A percentile compares a stretch with the other conserved stretches of the same genome.
Evolutionary conservation across 495 filamentous ascomycete species (phyloP).

Genomic region (Recurvomyces mirabilis): DNA sequence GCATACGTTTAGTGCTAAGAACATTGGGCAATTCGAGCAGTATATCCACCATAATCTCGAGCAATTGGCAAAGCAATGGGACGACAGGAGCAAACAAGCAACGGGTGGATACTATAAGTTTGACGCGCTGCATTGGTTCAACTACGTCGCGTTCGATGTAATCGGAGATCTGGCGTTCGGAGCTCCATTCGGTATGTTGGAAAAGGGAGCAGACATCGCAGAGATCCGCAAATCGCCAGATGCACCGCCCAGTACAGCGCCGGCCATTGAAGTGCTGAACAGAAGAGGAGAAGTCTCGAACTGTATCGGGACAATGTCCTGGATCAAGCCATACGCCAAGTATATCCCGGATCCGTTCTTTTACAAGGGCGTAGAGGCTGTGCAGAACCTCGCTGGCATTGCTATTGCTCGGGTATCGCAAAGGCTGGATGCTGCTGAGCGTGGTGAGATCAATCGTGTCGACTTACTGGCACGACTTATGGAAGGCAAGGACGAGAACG

Average conservation of each 20-base stretch:
- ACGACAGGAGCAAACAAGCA: constrained; percentile 34
- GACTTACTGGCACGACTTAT: constrained; percentile 76
- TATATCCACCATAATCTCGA: constrained; percentile 77
- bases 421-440: constrained; percentile 55
- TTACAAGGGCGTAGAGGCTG: constrained; percentile 46
- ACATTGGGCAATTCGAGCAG: constrained; percentile 74
- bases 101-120: constrained; percentile 48
- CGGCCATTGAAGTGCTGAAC: constrained; percentile 63
- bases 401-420: constrained; percentile 71
- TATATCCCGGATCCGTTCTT: constrained; percentile 62
- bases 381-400: constrained; percentile 57
- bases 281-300: constrained; percentile 55
- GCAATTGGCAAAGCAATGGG: constrained; percentile 63
- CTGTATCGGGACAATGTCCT: constrained; percentile 49
- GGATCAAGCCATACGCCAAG: constrained; percentile 52
- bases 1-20: constrained; percentile 78
- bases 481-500: constrained; percentile 75
- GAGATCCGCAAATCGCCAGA: constrained; percentile 47
- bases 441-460: constrained; percentile 46
- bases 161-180: constrained; percentile 61
- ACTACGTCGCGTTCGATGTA: constrained; percentile 87
- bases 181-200: constrained; percentile 40
- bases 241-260: constrained; percentile 43
- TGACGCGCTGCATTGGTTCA: constrained; percentile 85
- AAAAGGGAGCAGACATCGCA: constrained; percentile 49